Conservation (phyloP, 2,329 filamentous ascomycete genomes). For the Paraphaeosphaeria minitans region DNA sequence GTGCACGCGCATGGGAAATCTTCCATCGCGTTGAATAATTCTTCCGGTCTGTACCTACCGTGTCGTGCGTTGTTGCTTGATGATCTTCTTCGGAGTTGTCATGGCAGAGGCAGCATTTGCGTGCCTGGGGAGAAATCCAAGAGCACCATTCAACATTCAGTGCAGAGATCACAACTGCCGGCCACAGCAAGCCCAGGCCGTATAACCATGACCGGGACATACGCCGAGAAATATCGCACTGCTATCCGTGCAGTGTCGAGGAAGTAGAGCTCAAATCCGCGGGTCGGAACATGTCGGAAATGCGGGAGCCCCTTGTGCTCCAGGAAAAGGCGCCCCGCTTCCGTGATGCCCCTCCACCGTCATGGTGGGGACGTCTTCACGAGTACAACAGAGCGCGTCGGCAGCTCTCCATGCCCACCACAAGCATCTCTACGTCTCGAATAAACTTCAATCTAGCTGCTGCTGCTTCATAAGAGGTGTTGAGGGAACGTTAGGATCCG, state of each 20-base stretch:
- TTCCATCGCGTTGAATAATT: background rate
- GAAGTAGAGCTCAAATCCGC: slow-evolving; percentile 14
- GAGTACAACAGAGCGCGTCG: slow-evolving; percentile 25
- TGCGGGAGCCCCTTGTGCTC: slow-evolving; percentile 4
- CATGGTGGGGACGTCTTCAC: slow-evolving; percentile 24
- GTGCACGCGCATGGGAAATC: slow-evolving; percentile 8
- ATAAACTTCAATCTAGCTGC: background rate
- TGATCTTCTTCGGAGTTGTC: too few relatives aligned
- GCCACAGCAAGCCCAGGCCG: background rate
- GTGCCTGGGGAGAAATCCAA: too few relatives aligned
- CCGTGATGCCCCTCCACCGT: slow-evolving; percentile 23
- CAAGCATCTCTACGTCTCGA: slow-evolving; percentile 11
- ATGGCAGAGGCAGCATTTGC: too few relatives aligned
- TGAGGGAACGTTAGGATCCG: slow-evolving; percentile 12
- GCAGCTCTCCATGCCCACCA: slow-evolving; percentile 8
- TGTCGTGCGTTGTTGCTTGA: slow-evolving; percentile 3
- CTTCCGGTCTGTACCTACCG: slow-evolving; percentile 6
- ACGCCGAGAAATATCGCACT: background rate
- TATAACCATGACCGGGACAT: background rate
- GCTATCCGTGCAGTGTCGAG: background rate
- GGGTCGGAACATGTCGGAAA: slow-evolving; percentile 26
- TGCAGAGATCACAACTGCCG: background rate
- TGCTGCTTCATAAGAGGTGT: slow-evolving; percentile 9
- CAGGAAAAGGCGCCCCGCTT: slow-evolving; percentile 26
- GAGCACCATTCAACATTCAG: background rate